A percentile compares a stretch with the other conserved stretches of the same genome.
Conservation (phyloP, 371 early-diverging fungal genomes). For the Furculomyces boomerangus region DNA sequence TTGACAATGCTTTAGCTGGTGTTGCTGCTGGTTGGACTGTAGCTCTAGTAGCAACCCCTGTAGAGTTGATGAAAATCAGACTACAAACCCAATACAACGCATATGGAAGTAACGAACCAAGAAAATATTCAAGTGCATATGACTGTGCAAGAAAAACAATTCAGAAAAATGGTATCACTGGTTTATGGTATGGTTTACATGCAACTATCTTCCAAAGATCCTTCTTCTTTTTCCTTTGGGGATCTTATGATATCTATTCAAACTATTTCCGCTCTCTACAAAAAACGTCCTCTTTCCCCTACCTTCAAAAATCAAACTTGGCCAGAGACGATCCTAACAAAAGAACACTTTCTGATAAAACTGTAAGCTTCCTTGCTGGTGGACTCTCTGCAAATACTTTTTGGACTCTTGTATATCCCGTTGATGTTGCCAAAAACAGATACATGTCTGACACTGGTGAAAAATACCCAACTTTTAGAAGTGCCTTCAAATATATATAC, state of each 20-base stretch:
- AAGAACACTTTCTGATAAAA: conserved; percentile 28
- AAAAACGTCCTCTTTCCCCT: conserved; percentile 6
- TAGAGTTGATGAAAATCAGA: conserved; percentile 62
- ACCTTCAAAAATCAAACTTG: conserved; percentile 2
- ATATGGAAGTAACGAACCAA: conserved; percentile 24
- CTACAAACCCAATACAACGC: conserved; percentile 81
- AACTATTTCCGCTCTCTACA: conserved; percentile 18
- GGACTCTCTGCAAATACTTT: conserved; percentile 79
- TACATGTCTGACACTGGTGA: conserved; percentile 66
- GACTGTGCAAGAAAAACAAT: conserved; percentile 63
- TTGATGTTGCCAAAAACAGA: conserved; percentile 75
- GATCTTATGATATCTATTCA: conserved; percentile 49
- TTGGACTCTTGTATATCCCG: conserved; percentile 74
- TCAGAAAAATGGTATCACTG: conserved; percentile 52
- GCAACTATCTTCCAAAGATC: conserved; percentile 68
- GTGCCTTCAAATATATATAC: conserved; percentile 22
- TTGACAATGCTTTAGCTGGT: conserved; percentile 57
- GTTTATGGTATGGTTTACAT: conserved; percentile 65
- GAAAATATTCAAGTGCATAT: conserved; percentile 62
- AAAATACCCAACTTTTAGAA: conserved; percentile 35
- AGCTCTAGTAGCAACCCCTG: conserved; percentile 78
- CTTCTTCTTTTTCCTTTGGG: conserved; percentile 83
- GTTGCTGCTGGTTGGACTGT: conserved; percentile 69
- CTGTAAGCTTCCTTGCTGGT: conserved; percentile 67
- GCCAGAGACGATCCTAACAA: neutral